Evolutionary conservation across 2,329 filamentous ascomycete genomes (phyloP).

Genomic region (Fusarium sp.): DNA sequence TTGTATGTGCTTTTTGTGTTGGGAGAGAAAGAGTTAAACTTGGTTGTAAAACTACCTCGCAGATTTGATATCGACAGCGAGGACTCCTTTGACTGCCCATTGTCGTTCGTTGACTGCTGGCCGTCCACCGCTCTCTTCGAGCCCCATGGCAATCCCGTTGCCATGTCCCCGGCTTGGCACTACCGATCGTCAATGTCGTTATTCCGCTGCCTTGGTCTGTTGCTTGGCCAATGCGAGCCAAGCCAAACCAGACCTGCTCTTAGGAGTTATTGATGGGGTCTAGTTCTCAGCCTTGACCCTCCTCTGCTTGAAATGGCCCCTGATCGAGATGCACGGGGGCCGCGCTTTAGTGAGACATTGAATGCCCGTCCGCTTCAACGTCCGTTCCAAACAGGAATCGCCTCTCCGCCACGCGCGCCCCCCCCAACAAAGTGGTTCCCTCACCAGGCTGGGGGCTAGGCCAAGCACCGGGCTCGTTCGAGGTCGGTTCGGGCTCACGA

Average conservation of each 20-base stretch:
- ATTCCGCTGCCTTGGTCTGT: constrained; percentile 30
- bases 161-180: constrained; percentile 40
- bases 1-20: neutral
- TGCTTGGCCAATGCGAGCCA: constrained; percentile 34
- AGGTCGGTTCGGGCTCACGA: neutral
- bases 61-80: neutral
- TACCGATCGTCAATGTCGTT: constrained; percentile 21
- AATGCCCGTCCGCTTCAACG: constrained; percentile 1
- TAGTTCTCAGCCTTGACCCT: constrained; percentile 22
- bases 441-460: neutral
- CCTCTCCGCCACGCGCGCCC: neutral
- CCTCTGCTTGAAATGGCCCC: neutral
- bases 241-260: constrained; percentile 18
- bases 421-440: constrained; percentile 1
- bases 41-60: neutral
- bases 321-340: constrained; percentile 31
- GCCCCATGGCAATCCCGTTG: constrained; percentile 25
- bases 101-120: too few relatives aligned
- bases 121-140: constrained; percentile 9
- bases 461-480: constrained; percentile 3
- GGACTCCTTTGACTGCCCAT: neutral
- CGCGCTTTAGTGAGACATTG: constrained; percentile 8
- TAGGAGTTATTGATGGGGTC: neutral
- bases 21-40: neutral
- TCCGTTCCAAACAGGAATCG: neutral